Evolutionary conservation across 192 early-diverging fungal species (phyloP), one percentile per base, ranked within the genome.

Genomic region (Coemansia sp.): DNA sequence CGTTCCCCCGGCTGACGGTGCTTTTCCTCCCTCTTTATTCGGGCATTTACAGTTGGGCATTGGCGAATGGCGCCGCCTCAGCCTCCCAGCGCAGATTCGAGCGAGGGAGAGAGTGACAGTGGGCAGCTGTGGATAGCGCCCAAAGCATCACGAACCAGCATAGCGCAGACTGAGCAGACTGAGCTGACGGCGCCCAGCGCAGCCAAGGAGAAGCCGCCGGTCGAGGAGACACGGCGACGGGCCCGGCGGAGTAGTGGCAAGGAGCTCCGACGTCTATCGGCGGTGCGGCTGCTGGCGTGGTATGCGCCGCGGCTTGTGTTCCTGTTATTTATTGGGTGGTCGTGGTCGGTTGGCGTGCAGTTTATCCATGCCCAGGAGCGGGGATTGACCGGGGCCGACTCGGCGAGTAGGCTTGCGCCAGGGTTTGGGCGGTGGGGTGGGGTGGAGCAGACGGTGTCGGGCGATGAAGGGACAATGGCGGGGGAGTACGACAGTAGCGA

Each of bases 51-150:
- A n/a, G n/a, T n/a, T n/a, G n/a, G n/a, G n/a, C n/a, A n/a, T n/a
- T n/a, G n/a, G n/a, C n/a, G n/a, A n/a, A 28, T 28, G 27, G 27
- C 27, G 27, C 5, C 5, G 27, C 27, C 5, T 9, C 27, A 28
- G 27, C 27, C n/a, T n/a, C n/a, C n/a, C n/a, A n/a, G n/a, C n/a
- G 17, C 30, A n/a, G 51, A 36, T 9, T 54, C 50, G 30, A 58
- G 34, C 40, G 47, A 42, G 16, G 41, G 44, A 21, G 66, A 60
- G 11, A n/a, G n/a, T n/a, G 62, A 72, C 36, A 53, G 59, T 47
- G 59, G 52, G 11, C 56, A 72, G 53, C 49, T 72, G 44, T 72
- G 68, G 68, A 64, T 72, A 50, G 37, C 62, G 46, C 68, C 68
- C 13, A 64, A 60, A 31, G 16, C 60, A 6, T 49, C 67, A 4